These are phyloP conservation scores for Arabidopsis arenosa DNA, from an alignment of 345 rosid species.

Conservation along the genomic window DNA sequence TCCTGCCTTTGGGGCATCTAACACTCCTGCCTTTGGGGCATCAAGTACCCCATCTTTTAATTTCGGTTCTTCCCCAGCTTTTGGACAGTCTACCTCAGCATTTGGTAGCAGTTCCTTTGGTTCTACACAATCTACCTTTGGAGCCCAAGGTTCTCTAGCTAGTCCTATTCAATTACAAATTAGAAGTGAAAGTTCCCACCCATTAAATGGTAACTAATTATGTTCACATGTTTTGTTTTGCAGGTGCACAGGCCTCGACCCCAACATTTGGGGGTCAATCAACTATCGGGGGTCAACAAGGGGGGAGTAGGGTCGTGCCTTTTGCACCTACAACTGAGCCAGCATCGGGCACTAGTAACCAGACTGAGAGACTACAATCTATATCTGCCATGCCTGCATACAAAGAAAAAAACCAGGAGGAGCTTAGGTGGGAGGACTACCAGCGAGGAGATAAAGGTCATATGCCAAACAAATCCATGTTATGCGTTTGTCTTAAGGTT, in stretches of 20 bases:
- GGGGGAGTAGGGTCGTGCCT: slow-evolving; percentile 79
- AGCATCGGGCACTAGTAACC: slow-evolving; percentile 55
- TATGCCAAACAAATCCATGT: slow-evolving; percentile 12
- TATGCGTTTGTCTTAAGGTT: slow-evolving; percentile 5
- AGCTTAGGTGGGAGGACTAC: slow-evolving; percentile 95
- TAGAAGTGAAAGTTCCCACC: not conserved
- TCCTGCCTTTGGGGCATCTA: slow-evolving; percentile 60
- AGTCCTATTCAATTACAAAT: slow-evolving; percentile 34
- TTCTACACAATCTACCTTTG: slow-evolving; percentile 61
- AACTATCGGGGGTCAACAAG: slow-evolving; percentile 69
- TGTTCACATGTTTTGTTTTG: slow-evolving; percentile 39
- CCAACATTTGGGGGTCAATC: slow-evolving; percentile 66
- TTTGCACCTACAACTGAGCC: slow-evolving; percentile 70
- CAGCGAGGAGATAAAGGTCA: slow-evolving; percentile 97
- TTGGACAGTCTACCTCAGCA: slow-evolving; percentile 74
- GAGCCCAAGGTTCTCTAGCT: slow-evolving; percentile 75
- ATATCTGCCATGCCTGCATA: slow-evolving; percentile 85
- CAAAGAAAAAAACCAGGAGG: slow-evolving; percentile 83
- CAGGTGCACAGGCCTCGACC: slow-evolving; percentile 70
- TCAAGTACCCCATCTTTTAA: slow-evolving; percentile 62
- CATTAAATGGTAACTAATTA: not conserved
- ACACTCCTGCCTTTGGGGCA: slow-evolving; percentile 60
- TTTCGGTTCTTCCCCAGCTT: slow-evolving; percentile 70
- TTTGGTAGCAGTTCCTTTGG: slow-evolving; percentile 74
- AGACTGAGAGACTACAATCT: slow-evolving; percentile 77